Base-by-base conservation (phyloP, 2,329 filamentous ascomycete genomes). In the Monosporascus cannonballus region DNA sequence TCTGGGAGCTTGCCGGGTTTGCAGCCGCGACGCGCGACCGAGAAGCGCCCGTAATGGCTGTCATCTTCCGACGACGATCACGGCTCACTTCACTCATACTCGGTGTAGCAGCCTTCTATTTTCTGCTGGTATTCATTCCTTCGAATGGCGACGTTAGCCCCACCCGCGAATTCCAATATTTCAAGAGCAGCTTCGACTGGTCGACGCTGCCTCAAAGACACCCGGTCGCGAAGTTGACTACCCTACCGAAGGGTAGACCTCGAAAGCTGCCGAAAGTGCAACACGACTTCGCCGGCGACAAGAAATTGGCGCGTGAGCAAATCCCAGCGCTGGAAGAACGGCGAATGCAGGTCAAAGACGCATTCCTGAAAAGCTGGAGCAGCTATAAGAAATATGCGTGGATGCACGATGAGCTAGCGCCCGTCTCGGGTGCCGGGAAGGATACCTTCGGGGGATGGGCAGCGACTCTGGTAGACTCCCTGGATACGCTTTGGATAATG, bases 401-500 rank as follows among this genome's bases (percentile, higher is more conserved):
- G 78, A 63, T 76, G 47, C 67, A 72, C 11, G 79, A 83, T 54
- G 79, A 82, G 64, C 62, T 82, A 9, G 63, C 67, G 27, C 79
- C 79, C 9, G 67, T 81, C 2, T 71, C 71, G n/a, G 77, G 76
- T 30, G 61, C 62, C 17, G 70, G 63, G 18, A 76, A 72, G 53
- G 73, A 78, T 52, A 67, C 69, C 0, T 80, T 81, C 59, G 77
- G 78, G 74, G 80, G 74, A 1, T 46, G 42, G 42, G 42, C 42
- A 1, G 82, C 81, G 3, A 84, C 81, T 0, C 65, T 85, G 48
- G 76, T 86, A 22, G 83, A 86, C 61, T 69, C 76, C 0, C 71
- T 86, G 49, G 82, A 85, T 55, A 83, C 81, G 0, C 73, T 86
- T 2, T 79, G 76, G 73, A 84, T 86, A 45, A 83, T 85, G 81